Percentiles rank a stretch among this genome's conserved stretches.
Conservation (phyloP, 2,329 filamentous ascomycete species). For the Botrytis hyacinthi region DNA sequence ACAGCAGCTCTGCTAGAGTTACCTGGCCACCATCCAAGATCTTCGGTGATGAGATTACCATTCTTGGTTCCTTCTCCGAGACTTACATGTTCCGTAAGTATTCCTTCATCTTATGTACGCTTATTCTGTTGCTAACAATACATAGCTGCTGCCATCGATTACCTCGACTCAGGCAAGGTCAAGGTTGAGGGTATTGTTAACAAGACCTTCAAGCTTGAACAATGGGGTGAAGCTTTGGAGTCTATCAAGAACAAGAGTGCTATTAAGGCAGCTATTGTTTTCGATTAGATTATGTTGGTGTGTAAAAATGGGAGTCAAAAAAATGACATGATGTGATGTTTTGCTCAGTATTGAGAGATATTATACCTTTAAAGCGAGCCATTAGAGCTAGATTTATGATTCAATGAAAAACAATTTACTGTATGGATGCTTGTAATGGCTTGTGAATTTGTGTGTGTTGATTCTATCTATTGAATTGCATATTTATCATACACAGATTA, state of each 20-base stretch:
- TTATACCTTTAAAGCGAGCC: neutral
- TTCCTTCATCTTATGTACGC: neutral
- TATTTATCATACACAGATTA: neutral
- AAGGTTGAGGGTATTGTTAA: conserved; percentile 68
- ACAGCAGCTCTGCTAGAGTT: conserved; percentile 60
- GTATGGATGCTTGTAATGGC: neutral
- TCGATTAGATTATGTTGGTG: conserved; percentile 47
- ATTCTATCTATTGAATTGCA: neutral
- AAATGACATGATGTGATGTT: conserved; percentile 6
- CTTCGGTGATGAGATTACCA: conserved; percentile 66
- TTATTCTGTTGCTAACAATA: conserved; percentile 31
- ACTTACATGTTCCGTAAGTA: conserved; percentile 66
- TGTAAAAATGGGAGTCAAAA: neutral
- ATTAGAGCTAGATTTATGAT: conserved; percentile 7
- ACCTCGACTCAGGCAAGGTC: conserved; percentile 58
- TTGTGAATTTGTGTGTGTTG: neutral
- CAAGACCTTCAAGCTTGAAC: conserved; percentile 70
- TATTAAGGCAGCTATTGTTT: conserved; percentile 72
- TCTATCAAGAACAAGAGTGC: conserved; percentile 69
- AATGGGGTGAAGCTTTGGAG: conserved; percentile 68
- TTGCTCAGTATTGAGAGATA: neutral
- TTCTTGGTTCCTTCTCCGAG: conserved; percentile 71
- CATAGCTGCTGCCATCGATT: conserved; percentile 54
- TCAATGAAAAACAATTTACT: conserved; percentile 11
- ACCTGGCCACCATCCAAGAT: conserved; percentile 71